Evolutionary conservation across 371 early-diverging fungal genomes (phyloP), one percentile per base, ranked within the genome.

Genomic region (Funneliformis caledonium): DNA sequence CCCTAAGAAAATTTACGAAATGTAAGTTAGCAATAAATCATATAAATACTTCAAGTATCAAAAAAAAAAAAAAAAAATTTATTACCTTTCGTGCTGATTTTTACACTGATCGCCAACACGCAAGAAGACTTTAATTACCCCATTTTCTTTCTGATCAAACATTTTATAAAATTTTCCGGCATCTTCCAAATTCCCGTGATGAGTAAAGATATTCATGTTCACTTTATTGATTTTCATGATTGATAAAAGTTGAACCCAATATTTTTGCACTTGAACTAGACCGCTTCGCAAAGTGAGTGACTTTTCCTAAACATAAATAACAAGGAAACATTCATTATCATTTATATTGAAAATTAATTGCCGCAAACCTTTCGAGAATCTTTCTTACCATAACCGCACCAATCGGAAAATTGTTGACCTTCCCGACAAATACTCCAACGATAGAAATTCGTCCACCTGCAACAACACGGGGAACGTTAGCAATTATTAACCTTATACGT

Each of bases 131-230:
- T 90, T 91, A 73, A 91, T 83, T 4, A 91, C 84, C 16, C 88
- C 89, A 2, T 64, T 84, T 61, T 90, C 88, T 81, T 91, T 92
- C 8, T 60, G 37, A 77, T 92, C 89, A 81, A 91, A 92, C 9
- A 73, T 68, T 72, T 83, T 83, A 82, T 91, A 92, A 14, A 84
- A 87, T 43, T 89, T 86, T 22, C 82, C 81, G 6, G 84, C 83
- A 19, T 89, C 83, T 48, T 89, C 88, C 60, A 93, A 72, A 6
- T 65, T 76, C 81, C 88, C 85, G 9, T 88, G 83, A 81, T 93
- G 91, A 0, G 91, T 91, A 77, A 93, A 74, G 48, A 92, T 83
- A n/a, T 82, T 69, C 12, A 88, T 84, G 14, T 90, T 90, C 83
- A 91, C 91, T 48, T 85, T 77, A 10, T 85, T 86, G 1, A 81